Evolutionary conservation across 129 eudicot species (phyloP).

Genomic region (Flaveria ramosissima): DNA sequence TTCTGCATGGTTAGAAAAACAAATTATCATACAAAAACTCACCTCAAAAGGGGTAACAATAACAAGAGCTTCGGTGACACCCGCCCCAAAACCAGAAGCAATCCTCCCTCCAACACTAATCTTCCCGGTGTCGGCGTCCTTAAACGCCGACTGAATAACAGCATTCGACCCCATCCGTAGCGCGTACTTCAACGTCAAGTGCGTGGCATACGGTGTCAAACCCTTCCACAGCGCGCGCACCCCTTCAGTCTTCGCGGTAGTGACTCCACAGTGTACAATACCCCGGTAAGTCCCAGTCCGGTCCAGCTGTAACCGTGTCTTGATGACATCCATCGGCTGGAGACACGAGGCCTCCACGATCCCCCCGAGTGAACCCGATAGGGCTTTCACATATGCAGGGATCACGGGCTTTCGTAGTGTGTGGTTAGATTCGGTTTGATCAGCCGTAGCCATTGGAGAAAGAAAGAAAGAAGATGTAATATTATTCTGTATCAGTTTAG

Average conservation of each 20-base stretch:
- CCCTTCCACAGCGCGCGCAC: conserved; percentile 96
- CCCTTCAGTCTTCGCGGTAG: conserved; percentile 60
- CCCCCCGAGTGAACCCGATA: conserved; percentile 86
- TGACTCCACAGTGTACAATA: conserved; percentile 75
- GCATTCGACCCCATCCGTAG: conserved; percentile 97
- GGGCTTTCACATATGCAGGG: conserved; percentile 80
- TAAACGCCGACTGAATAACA: conserved; percentile 61
- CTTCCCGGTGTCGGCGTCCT: conserved; percentile 67
- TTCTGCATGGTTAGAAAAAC: too few species aligned
- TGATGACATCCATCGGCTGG: conserved; percentile 93
- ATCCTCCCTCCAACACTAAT: conserved; percentile 64
- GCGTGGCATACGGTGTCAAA: conserved; percentile 83
- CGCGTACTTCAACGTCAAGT: conserved; percentile 80
- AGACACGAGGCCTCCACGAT: conserved; percentile 75
- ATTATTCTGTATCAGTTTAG: too few species aligned
- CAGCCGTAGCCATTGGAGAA: neutral
- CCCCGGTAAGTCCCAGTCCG: conserved; percentile 76
- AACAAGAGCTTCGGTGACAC: conserved; percentile 90
- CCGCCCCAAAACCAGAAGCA: conserved; percentile 88
- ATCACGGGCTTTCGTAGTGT: conserved; percentile 29
- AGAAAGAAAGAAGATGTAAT: neutral
- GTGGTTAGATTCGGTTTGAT: conserved; percentile 7
- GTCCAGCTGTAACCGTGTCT: conserved; percentile 89
- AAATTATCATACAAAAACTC: too few species aligned
- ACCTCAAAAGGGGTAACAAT: conserved; percentile 98